Base-by-base conservation (phyloP, 495 filamentous ascomycete species). In the Apiosordaria backusii region DNA sequence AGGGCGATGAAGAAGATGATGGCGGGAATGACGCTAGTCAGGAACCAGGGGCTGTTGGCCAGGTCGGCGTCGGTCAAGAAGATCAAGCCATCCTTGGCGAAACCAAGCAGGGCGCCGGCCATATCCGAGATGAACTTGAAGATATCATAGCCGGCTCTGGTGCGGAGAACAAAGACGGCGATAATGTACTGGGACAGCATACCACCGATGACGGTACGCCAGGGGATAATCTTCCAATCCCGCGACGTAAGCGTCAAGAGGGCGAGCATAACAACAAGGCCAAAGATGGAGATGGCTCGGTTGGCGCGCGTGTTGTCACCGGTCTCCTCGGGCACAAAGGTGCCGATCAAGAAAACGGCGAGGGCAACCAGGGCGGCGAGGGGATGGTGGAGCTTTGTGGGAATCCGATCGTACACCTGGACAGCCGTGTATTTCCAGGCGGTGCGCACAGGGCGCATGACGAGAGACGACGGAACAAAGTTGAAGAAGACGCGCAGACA, bases 1-100 rank as follows among this genome's bases (percentile, higher is more conserved):
- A 97, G 79, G 4, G 92, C 84, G 61, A 97, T 87, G 82, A 97
- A 97, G 85, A 97, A 97, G 74, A 96, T 90, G 75, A 97, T 93
- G 57, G 93, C 87, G 0, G 92, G 90, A 26, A 93, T 77, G 50
- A 94, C 90, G 21, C 79, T 79, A 60, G 87, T 80, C 25, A 97
- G 78, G 83, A 96, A 96, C 86, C 86, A 91, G 1, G 76, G 68
- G 2, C 78, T 61, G 2, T 69, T 13, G 15, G 75, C 55, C 24
- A 88, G 83, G 0, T 76, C 71, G 0, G 66, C n/a, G 29, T 72
- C 76, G 5, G 90, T 92, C 52, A 97, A 73, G 81, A 96, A 97
- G 4, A 74, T 72, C 0, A 89, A 85, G 67, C 93, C 92, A 4
- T 89, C 69, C 9, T 78, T 74, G 15, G 93, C 89, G 65, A 90